Evolutionary conservation across 2,329 filamentous ascomycete genomes (phyloP).

Genomic region (Ascochyta rabiei): DNA sequence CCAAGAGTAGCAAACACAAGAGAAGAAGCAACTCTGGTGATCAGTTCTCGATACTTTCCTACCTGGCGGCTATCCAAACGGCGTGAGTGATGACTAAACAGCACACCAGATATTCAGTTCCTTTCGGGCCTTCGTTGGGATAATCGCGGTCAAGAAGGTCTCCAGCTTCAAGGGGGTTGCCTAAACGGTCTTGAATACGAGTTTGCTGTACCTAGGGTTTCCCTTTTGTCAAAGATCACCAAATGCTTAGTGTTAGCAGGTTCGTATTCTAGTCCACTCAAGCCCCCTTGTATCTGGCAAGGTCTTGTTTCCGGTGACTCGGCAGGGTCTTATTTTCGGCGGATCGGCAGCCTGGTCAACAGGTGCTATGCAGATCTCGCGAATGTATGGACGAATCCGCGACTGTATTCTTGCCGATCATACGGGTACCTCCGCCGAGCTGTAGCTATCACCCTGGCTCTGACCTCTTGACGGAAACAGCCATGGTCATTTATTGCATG

Average conservation of each 20-base stretch:
- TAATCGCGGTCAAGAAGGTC: not conserved
- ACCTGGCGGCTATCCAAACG: not conserved
- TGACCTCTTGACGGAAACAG: not conserved
- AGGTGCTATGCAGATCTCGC: not conserved
- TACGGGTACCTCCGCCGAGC: not conserved
- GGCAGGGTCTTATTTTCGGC: slow-evolving; percentile 1
- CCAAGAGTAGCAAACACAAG: not conserved
- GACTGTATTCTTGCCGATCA: not conserved
- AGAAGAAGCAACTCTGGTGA: not conserved
- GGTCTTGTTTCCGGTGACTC: slow-evolving; percentile 2
- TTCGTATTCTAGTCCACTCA: too few species aligned
- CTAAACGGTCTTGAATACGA: too few species aligned
- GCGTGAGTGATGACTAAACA: not conserved
- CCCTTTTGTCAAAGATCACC: too few species aligned
- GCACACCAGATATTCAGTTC: not conserved
- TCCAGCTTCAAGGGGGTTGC: not conserved
- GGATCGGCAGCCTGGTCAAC: not conserved
- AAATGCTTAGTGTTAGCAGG: too few species aligned
- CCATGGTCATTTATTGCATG: not conserved
- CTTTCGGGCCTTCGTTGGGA: not conserved
- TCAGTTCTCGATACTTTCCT: not conserved
- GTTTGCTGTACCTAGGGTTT: too few species aligned
- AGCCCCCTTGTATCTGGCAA: too few species aligned
- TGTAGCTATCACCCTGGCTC: not conserved
- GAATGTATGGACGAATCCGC: slow-evolving; percentile 4